Conservation (phyloP, 768 basidiomycete species). For the Leccinum fibrillosum region DNA sequence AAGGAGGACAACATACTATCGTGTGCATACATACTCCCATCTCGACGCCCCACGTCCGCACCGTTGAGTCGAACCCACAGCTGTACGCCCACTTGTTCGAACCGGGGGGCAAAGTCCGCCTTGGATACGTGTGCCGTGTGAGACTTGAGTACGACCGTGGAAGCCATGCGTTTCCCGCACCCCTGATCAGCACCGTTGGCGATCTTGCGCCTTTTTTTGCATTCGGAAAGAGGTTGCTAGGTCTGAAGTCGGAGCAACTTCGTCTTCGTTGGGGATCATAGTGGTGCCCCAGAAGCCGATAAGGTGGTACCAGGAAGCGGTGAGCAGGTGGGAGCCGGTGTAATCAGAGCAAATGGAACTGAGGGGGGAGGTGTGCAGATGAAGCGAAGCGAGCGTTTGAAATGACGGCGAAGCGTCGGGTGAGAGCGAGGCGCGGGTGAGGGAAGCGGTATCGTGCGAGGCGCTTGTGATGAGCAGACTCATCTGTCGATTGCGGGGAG, state of each 20-base stretch:
- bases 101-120: conserved; percentile 50
- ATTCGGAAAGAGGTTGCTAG: conserved; percentile 8
- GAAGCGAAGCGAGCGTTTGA: conserved; percentile 58
- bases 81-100: conserved; percentile 53
- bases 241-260: conserved; percentile 38
- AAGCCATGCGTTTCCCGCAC: conserved; percentile 59
- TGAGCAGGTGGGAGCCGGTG: conserved; percentile 65
- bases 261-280: conserved; percentile 61
- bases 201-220: conserved; percentile 61
- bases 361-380: conserved; percentile 80
- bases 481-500: conserved; percentile 20
- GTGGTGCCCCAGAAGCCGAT: conserved; percentile 78
- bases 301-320: conserved; percentile 83
- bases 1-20: conserved; percentile 41
- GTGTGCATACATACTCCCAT: conserved; percentile 67
- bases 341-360: conserved; percentile 62
- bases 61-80: conserved; percentile 87
- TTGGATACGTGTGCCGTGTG: conserved; percentile 83
- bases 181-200: conserved; percentile 27
- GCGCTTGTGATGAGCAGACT: conserved; percentile 56
- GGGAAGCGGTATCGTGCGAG: conserved; percentile 75
- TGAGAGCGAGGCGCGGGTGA: conserved; percentile 35
- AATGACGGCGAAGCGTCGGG: conserved; percentile 5
- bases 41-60: conserved; percentile 85
- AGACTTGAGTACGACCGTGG: conserved; percentile 70